Percentiles rank a stretch among this genome's conserved stretches.
phyloP scores from a whole-genome alignment of 2,329 filamentous ascomycete genomes.

The Aspergillus udagawae region DNA sequence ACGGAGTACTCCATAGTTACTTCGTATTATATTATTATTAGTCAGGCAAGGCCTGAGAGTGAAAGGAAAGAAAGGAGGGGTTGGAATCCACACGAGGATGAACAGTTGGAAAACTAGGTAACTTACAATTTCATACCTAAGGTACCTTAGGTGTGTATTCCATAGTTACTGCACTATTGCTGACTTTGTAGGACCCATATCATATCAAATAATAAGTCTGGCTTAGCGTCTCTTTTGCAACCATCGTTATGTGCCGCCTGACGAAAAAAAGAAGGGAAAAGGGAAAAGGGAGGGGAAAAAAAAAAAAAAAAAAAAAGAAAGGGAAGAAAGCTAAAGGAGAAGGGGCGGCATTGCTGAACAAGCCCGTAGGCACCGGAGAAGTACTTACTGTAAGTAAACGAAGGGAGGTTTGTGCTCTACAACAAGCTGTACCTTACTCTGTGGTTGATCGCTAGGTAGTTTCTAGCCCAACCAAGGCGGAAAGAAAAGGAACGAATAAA shows the following conservation, averaged over 20 bases:
- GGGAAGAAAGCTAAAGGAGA: constrained; percentile 12
- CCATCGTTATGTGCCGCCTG: constrained; percentile 18
- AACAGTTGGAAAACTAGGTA: background rate
- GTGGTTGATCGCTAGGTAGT: constrained; percentile 29
- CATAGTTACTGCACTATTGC: constrained; percentile 7
- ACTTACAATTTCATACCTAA: background rate
- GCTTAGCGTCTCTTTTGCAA: constrained; percentile 29
- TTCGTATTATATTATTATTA: background rate
- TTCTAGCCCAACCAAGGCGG: constrained; percentile 18
- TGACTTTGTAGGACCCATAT: constrained; percentile 27
- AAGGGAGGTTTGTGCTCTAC: constrained; percentile 22
- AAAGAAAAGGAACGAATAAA: constrained; percentile 25
- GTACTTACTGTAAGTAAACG: constrained; percentile 2
- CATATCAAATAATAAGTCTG: constrained; percentile 33
- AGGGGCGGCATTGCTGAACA: constrained; percentile 23
- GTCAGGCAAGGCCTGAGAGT: background rate
- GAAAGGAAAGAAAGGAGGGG: constrained; percentile 8
- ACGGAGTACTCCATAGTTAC: too few species aligned
- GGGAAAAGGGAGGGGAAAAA: too few species aligned
- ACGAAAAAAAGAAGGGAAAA: constrained; percentile 1
- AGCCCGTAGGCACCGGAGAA: constrained; percentile 16
- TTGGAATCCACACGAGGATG: constrained; percentile 12
- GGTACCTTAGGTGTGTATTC: background rate
- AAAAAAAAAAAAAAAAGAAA: constrained; percentile 5
- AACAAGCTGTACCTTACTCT: too few species aligned